phyloP scores from a whole-genome alignment of 2,329 filamentous ascomycete species.

The Elsinoe australis region DNA sequence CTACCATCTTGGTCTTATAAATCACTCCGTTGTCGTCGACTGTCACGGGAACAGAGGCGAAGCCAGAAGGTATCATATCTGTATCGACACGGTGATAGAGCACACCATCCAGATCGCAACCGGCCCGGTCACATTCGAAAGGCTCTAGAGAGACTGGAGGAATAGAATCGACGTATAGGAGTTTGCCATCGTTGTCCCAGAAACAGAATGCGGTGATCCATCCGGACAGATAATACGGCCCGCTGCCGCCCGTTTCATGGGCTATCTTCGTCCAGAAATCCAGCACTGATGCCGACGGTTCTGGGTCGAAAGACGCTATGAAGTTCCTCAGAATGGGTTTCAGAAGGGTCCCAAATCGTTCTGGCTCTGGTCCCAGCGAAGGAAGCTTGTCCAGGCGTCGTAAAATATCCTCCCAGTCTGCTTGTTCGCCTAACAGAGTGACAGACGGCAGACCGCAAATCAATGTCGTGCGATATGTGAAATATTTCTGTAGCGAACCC shows the following conservation, averaged over 20 bases:
- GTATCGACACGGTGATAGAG: constrained; percentile 29
- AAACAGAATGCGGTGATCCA: constrained; percentile 23
- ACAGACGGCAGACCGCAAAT: constrained; percentile 47
- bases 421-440: constrained; percentile 42
- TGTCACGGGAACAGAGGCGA: constrained; percentile 29
- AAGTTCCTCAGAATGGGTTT: neutral
- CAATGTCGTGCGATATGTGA: constrained; percentile 30
- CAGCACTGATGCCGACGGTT: constrained; percentile 28
- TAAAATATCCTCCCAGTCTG: constrained; percentile 42
- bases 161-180: neutral
- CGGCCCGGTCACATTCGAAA: neutral
- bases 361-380: neutral
- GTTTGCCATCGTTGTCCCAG: neutral
- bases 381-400: constrained; percentile 41
- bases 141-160: neutral
- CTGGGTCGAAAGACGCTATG: constrained; percentile 35
- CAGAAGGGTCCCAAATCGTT: neutral
- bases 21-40: constrained; percentile 28
- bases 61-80: constrained; percentile 26
- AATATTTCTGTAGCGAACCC: constrained; percentile 38
- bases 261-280: constrained; percentile 39
- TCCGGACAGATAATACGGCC: constrained; percentile 35
- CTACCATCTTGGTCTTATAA: constrained; percentile 27
- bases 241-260: constrained; percentile 30
- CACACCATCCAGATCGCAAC: neutral